Percentiles rank a stretch among this genome's conserved stretches.
These are phyloP conservation scores for Cutaneotrichosporon cyanovorans DNA, from an alignment of 1,284 basidiomycete species.

Conservation along the genomic window DNA sequence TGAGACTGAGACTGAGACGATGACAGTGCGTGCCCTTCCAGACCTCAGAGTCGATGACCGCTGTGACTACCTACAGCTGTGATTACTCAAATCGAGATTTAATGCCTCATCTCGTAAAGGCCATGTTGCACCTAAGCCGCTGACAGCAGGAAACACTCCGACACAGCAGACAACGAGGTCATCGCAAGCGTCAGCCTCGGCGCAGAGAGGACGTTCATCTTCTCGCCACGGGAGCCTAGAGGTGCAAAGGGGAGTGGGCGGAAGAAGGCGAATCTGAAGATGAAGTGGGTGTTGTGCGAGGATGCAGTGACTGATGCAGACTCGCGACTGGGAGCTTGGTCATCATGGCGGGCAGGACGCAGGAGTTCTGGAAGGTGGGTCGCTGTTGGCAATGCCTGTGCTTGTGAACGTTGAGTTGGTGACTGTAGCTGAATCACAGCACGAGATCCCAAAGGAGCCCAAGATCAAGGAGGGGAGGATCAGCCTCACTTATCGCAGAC, in stretches of 20 bases:
- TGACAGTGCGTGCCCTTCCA: too few relatives aligned
- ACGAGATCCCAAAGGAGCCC: slow-evolving; percentile 49
- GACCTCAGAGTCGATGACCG: too few relatives aligned
- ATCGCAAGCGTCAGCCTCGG: slow-evolving; percentile 52
- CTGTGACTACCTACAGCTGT: too few relatives aligned
- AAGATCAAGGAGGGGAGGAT: slow-evolving; percentile 44
- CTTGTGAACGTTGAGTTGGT: too few relatives aligned
- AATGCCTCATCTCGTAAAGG: too few relatives aligned
- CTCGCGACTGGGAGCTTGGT: slow-evolving; percentile 50
- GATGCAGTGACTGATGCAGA: slow-evolving; percentile 15
- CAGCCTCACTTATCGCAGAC: slow-evolving; percentile 49
- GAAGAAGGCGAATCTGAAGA: slow-evolving; percentile 23
- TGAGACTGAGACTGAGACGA: too few relatives aligned
- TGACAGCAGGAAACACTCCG: slow-evolving; percentile 25
- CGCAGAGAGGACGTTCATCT: slow-evolving; percentile 49
- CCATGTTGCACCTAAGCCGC: not conserved
- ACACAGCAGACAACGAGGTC: slow-evolving; percentile 44
- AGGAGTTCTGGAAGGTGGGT: slow-evolving; percentile 50
- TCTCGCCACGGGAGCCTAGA: slow-evolving; percentile 44
- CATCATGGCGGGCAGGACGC: slow-evolving; percentile 51
- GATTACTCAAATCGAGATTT: too few relatives aligned
- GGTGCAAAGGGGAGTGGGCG: not conserved
- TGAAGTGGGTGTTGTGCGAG: slow-evolving; percentile 24
- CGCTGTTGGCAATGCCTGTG: not conserved
- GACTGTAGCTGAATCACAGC: slow-evolving; percentile 30